Percentiles rank a stretch among this genome's conserved stretches.
phyloP scores from a whole-genome alignment of 305 asterid species.

The Fraxinus greggii region DNA sequence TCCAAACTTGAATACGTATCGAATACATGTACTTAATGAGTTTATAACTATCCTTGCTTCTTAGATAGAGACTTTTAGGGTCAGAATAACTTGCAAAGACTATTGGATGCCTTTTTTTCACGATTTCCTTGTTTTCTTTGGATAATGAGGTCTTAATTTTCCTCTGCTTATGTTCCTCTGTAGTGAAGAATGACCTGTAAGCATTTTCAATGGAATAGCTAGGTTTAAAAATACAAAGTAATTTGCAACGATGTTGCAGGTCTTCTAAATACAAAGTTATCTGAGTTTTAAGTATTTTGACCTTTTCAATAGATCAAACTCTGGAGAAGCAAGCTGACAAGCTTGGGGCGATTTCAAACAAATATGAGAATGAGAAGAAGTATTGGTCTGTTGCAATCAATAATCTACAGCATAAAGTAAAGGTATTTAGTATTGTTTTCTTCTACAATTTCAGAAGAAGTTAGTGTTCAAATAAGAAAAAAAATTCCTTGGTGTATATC shows the following conservation, averaged over 20 bases:
- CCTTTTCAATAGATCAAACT: slow-evolving; percentile 52
- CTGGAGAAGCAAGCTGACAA: slow-evolving; percentile 60
- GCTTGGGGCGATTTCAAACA: slow-evolving; percentile 58
- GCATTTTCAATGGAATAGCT: background rate
- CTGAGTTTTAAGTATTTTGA: background rate
- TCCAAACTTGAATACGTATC: background rate
- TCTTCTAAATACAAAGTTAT: background rate
- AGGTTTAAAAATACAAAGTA: background rate
- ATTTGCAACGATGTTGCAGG: background rate
- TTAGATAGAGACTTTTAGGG: background rate
- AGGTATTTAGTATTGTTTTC: slow-evolving; percentile 42
- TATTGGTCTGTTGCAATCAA: slow-evolving; percentile 59
- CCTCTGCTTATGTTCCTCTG: background rate
- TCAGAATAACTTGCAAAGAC: background rate
- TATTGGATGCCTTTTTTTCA: background rate
- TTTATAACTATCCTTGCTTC: no score
- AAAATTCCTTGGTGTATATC: slow-evolving; percentile 3
- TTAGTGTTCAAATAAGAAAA: background rate
- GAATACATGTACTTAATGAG: no score
- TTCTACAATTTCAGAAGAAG: background rate
- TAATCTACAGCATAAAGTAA: slow-evolving; percentile 61
- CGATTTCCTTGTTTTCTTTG: background rate
- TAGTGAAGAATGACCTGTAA: background rate
- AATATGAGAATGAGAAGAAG: slow-evolving; percentile 62
- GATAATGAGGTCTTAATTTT: background rate